Evolutionary conservation across 129 eudicot species (phyloP).

Genomic region (carrot (Daucus carota)): DNA sequence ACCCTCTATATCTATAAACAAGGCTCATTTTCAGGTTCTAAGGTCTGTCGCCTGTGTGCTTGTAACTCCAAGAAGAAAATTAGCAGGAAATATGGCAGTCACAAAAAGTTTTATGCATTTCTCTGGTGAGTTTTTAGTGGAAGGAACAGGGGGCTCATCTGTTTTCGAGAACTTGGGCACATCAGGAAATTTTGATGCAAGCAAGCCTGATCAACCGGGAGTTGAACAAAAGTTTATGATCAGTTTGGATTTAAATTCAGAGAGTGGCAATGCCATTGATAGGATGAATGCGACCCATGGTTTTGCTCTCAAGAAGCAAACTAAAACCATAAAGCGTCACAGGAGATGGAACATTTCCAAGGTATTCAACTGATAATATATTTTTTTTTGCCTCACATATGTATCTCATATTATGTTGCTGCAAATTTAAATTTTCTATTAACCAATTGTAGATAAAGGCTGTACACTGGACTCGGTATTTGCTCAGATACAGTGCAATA

Average conservation of each 20-base stretch:
- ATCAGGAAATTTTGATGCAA: conserved; percentile 47
- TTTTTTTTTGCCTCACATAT: neutral
- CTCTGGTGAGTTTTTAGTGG: conserved; percentile 81
- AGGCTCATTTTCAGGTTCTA: conserved; percentile 58
- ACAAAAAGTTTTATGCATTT: conserved; percentile 73
- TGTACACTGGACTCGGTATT: conserved; percentile 96
- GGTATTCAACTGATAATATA: conserved; percentile 29
- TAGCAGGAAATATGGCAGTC: conserved; percentile 85
- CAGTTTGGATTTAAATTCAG: conserved; percentile 36
- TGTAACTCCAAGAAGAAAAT: conserved; percentile 88
- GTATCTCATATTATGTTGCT: neutral
- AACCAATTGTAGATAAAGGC: conserved; percentile 62
- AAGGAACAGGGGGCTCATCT: conserved; percentile 96
- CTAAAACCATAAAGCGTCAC: conserved; percentile 68
- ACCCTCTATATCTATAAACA: neutral
- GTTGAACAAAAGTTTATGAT: conserved; percentile 39
- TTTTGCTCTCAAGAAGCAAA: conserved; percentile 43
- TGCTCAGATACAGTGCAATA: conserved; percentile 91
- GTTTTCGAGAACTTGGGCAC: conserved; percentile 52
- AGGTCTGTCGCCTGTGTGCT: conserved; percentile 88
- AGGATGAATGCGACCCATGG: conserved; percentile 33
- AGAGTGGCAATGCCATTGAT: conserved; percentile 30
- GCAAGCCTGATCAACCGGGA: conserved; percentile 46
- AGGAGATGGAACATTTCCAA: conserved; percentile 83
- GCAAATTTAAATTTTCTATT: conserved; percentile 8